These are phyloP conservation scores for Pezicula radicicola DNA, from an alignment of 2,329 filamentous ascomycete genomes.

Conservation along the genomic window DNA sequence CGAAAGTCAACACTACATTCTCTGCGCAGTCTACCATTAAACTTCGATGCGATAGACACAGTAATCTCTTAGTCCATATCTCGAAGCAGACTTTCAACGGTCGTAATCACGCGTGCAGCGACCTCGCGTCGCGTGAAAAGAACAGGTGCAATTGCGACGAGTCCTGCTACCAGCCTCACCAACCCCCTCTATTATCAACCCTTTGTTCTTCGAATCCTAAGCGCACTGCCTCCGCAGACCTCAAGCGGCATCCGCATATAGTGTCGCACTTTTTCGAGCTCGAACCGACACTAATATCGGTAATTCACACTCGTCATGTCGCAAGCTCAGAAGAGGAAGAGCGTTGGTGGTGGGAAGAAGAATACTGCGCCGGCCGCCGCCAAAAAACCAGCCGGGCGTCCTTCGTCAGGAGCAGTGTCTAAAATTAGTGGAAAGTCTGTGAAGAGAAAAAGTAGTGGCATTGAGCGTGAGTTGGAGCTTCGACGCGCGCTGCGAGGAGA, in stretches of 20 bases:
- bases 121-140: background rate
- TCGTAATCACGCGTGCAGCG: background rate
- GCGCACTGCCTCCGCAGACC: background rate
- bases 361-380: background rate
- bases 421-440: background rate
- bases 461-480: slow-evolving; percentile 5
- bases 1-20: no score
- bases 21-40: no score
- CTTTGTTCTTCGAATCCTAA: background rate
- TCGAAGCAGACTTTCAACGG: background rate
- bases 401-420: background rate
- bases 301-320: slow-evolving; percentile 1
- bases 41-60: no score
- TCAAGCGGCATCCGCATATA: background rate
- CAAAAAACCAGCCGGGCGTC: background rate
- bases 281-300: background rate
- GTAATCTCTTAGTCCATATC: no score
- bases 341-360: background rate
- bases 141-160: background rate
- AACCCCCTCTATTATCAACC: background rate
- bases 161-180: background rate
- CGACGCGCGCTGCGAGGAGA: background rate
- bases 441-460: slow-evolving; percentile 1
- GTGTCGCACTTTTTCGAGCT: background rate
- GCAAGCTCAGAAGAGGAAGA: slow-evolving; percentile 4